Evolutionary conservation across 345 rosid genomes (phyloP).

Genomic region (Chamaenerion angustifolium): DNA sequence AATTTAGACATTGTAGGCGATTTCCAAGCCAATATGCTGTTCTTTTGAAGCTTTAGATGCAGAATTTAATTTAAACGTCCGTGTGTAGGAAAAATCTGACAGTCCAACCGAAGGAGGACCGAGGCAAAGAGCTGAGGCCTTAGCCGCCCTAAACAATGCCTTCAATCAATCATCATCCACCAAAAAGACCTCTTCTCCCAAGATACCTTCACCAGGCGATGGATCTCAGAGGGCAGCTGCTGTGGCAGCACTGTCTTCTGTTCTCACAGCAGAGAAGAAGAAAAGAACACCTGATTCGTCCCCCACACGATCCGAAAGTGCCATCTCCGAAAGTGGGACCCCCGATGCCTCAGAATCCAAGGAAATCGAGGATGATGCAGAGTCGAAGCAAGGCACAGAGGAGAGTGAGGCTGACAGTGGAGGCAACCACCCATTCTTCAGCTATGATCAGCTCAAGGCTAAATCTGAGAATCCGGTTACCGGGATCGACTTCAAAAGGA

Average conservation of each 20-base stretch:
- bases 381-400: conserved; percentile 24
- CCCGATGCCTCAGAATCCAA: conserved; percentile 22
- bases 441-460: conserved; percentile 75
- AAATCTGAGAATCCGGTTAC: conserved; percentile 77
- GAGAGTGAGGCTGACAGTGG: conserved; percentile 26
- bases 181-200: conserved; percentile 29
- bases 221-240: conserved; percentile 96
- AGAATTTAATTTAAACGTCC: too few species aligned
- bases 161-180: conserved; percentile 52
- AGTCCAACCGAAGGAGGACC: too few species aligned
- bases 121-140: too few species aligned
- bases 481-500: conserved; percentile 78
- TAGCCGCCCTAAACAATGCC: conserved; percentile 41
- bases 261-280: conserved; percentile 75
- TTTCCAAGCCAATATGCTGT: too few species aligned
- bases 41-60: too few species aligned
- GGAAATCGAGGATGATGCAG: conserved; percentile 27
- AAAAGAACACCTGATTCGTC: conserved; percentile 51
- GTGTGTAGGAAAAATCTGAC: too few species aligned
- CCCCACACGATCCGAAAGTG: conserved; percentile 29
- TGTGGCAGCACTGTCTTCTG: conserved; percentile 83
- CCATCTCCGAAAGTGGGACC: conserved; percentile 35
- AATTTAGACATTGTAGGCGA: too few species aligned
- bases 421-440: conserved; percentile 34
- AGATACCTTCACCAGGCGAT: conserved; percentile 25